Evolutionary conservation across 2,329 filamentous ascomycete genomes (phyloP), one percentile per base, ranked within the genome.

Genomic region (Fragosphaeria purpurea): DNA sequence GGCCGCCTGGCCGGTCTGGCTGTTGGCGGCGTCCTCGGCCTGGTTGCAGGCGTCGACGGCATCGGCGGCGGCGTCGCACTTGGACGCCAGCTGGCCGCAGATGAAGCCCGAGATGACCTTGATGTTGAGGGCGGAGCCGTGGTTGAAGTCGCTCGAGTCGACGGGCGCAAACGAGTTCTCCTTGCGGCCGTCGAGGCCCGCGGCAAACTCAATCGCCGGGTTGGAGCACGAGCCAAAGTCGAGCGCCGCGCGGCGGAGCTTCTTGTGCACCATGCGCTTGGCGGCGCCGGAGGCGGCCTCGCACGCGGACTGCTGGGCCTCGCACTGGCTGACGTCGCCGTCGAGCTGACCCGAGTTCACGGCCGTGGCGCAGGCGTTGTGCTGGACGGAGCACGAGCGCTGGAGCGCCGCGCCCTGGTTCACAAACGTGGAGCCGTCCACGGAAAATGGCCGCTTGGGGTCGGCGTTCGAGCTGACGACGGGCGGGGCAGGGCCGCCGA

Each of bases 401-500:
- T 69, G 65, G 52, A 73, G 59, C 8, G 73, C 73, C 38, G 70
- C 72, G 43, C 64, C 68, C 8, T 60, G 57, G 56, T 70, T 70
- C 5, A 73, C 66, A 62, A 82, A 83, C 54, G 71, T 77, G 50
- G 72, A 71, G 12, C 71, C 73, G 50, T 74, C 80, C 55, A 80
- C 80, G 46, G 61, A 65, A 61, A 76, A 77, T 48, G 72, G 72
- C 12, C 68, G 68, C 43, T 63, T 58, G 8, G 62, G 56, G 34
- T 60, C 53, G 39, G 63, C 61, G 5, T 62, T 60, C 3, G 65
- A 64, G 57, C 63, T 63, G 56, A 65, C 55, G 32, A 75, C 70
- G 4, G 73, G 59, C 2, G 71, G 70, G 3, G 70, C 56, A 1
- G 68, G 52, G 33, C 69, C 71, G 41, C 71, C 69, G 30, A 67